These are phyloP conservation scores for Lactarius deliciosus DNA, from an alignment of 768 basidiomycete species.

Conservation along the genomic window DNA sequence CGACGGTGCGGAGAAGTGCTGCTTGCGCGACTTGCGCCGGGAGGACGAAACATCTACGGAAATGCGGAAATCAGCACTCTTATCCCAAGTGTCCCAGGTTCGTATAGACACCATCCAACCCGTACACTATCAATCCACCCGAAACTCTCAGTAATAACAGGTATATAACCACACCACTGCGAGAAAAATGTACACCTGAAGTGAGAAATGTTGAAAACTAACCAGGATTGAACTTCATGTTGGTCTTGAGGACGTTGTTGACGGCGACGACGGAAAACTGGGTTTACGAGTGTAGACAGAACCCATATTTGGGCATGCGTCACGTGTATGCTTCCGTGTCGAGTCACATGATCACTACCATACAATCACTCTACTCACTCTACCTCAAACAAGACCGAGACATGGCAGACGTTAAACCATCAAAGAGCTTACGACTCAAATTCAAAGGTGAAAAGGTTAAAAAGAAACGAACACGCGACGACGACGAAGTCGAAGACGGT, in stretches of 20 bases:
- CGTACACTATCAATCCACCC: conserved; percentile 55
- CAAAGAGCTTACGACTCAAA: conserved; percentile 54
- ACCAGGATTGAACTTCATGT: conserved; percentile 87
- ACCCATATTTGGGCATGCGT: conserved; percentile 26
- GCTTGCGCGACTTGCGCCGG: conserved; percentile 97
- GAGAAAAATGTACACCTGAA: conserved; percentile 29
- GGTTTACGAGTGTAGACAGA: conserved; percentile 18
- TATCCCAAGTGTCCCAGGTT: conserved; percentile 28
- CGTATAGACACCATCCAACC: conserved; percentile 15
- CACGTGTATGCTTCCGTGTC: conserved; percentile 17
- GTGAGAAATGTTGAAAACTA: conserved; percentile 42
- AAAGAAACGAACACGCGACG: conserved; percentile 77
- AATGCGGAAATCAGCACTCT: conserved; percentile 34
- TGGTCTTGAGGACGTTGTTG: conserved; percentile 55
- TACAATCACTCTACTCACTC: conserved; percentile 34
- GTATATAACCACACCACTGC: conserved; percentile 31
- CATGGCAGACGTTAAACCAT: conserved; percentile 34
- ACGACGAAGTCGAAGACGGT: conserved; percentile 46
- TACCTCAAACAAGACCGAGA: conserved; percentile 32
- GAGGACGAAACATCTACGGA: conserved; percentile 80
- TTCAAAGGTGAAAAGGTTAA: conserved; percentile 87
- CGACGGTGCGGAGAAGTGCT: conserved; percentile 94
- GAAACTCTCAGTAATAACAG: conserved; percentile 34
- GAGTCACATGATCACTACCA: conserved; percentile 5
- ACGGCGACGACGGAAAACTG: conserved; percentile 44